phyloP scores from a whole-genome alignment of 306 rosid genomes.

The Clitoria ternatea region DNA sequence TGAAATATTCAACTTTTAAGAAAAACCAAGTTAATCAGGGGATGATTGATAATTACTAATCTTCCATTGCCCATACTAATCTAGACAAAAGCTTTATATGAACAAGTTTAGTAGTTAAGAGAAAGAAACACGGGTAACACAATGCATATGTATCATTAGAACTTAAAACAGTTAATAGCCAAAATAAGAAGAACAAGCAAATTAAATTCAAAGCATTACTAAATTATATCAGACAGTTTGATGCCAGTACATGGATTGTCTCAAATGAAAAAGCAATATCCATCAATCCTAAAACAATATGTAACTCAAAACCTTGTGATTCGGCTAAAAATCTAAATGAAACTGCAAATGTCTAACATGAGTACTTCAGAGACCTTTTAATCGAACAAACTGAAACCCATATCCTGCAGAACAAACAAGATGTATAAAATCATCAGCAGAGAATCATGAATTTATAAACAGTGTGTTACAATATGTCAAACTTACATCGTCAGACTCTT shows the following conservation, averaged over 20 bases:
- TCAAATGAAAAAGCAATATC: constrained; percentile 25
- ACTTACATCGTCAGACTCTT: constrained; percentile 73
- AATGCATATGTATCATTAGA: too few relatives aligned
- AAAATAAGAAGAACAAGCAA: not conserved
- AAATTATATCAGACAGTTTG: constrained; percentile 1
- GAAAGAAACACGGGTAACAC: too few relatives aligned
- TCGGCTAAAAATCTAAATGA: constrained; percentile 23
- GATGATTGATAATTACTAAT: too few relatives aligned
- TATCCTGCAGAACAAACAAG: constrained; percentile 47
- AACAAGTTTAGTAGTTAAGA: not conserved
- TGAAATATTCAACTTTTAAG: too few relatives aligned
- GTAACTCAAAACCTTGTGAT: constrained; percentile 28
- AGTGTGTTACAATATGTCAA: not conserved
- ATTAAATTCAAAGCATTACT: constrained; percentile 16
- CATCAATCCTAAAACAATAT: constrained; percentile 29
- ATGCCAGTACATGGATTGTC: constrained; percentile 30
- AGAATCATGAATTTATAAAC: not conserved
- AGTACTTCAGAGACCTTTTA: constrained; percentile 18
- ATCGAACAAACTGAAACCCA: constrained; percentile 75
- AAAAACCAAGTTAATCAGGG: too few relatives aligned
- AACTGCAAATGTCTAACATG: constrained; percentile 18
- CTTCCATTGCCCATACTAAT: too few relatives aligned
- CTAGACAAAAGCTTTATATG: not conserved
- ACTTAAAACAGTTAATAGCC: too few relatives aligned
- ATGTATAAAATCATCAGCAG: not conserved